Conservation (phyloP, 495 filamentous ascomycete genomes). For the Cetradonia linearis region DNA sequence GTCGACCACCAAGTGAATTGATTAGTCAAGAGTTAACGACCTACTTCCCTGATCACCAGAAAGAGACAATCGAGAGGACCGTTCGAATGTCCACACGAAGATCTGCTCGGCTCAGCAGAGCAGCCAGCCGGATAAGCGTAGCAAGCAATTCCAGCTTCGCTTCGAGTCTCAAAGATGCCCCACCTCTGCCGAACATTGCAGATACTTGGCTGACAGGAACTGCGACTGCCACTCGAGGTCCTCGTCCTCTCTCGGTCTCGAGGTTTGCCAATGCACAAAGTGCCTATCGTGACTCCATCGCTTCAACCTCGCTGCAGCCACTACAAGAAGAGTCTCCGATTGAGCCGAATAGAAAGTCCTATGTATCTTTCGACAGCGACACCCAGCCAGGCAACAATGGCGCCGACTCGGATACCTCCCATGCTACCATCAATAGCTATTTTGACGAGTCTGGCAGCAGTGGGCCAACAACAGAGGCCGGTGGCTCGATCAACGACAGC, state of each 20-base stretch:
- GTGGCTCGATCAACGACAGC: slow-evolving; percentile 58
- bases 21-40: slow-evolving; percentile 91
- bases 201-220: slow-evolving; percentile 72
- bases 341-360: slow-evolving; percentile 88
- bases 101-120: slow-evolving; percentile 79
- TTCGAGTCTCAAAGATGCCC: slow-evolving; percentile 77
- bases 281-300: slow-evolving; percentile 72
- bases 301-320: slow-evolving; percentile 77
- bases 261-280: slow-evolving; percentile 47
- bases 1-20: slow-evolving; percentile 88
- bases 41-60: slow-evolving; percentile 92
- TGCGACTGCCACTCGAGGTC: slow-evolving; percentile 30
- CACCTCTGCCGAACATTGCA: slow-evolving; percentile 92
- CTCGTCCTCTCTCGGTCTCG: slow-evolving; percentile 54
- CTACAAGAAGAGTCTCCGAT: slow-evolving; percentile 85
- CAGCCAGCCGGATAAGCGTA: slow-evolving; percentile 83
- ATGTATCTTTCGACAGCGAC: slow-evolving; percentile 86
- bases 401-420: slow-evolving; percentile 57
- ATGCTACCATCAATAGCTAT: slow-evolving; percentile 61
- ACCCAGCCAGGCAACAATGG: slow-evolving; percentile 53
- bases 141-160: slow-evolving; percentile 89
- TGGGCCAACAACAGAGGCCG: slow-evolving; percentile 50
- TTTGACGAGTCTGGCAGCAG: slow-evolving; percentile 72
- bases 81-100: slow-evolving; percentile 82
- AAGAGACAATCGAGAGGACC: slow-evolving; percentile 86